Evolutionary conservation across 306 rosid genomes (phyloP).

Genomic region (Arachis hypogaea): DNA sequence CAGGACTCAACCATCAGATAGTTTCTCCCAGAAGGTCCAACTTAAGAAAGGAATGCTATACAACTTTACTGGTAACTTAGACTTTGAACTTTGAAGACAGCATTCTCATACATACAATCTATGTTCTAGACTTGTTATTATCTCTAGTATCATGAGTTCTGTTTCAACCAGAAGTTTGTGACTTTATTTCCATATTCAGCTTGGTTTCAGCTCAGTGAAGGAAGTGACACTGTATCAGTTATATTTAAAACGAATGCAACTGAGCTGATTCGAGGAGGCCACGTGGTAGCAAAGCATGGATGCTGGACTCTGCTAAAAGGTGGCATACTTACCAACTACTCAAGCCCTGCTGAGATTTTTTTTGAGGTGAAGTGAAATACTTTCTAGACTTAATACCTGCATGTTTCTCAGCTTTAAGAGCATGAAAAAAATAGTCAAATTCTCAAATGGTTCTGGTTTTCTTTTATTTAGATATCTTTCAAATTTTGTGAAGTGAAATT

Average conservation of each 20-base stretch:
- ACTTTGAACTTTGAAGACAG: conserved; percentile 2
- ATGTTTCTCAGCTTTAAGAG: neutral
- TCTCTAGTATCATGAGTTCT: neutral
- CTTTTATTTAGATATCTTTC: neutral
- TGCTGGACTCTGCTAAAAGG: conserved; percentile 82
- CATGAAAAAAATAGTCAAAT: neutral
- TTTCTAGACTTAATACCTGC: conserved; percentile 9
- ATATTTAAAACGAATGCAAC: conserved; percentile 48
- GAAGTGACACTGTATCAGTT: conserved; percentile 57
- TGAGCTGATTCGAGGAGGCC: conserved; percentile 50
- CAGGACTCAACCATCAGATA: conserved; percentile 55
- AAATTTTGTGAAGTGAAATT: conserved; percentile 5
- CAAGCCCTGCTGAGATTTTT: conserved; percentile 54
- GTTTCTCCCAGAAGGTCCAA: conserved; percentile 65
- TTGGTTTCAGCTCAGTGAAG: conserved; percentile 75
- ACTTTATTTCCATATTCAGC: conserved; percentile 45
- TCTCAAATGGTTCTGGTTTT: neutral
- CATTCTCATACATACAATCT: neutral
- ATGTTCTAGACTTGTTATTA: neutral
- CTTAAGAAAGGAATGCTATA: conserved; percentile 57
- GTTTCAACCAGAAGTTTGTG: neutral
- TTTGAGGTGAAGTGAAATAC: conserved; percentile 66
- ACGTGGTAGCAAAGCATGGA: conserved; percentile 57
- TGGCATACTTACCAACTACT: conserved; percentile 64
- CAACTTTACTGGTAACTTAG: conserved; percentile 57